These are phyloP conservation scores for Ophioceras dolichostomum DNA, from an alignment of 2,329 filamentous ascomycete species.

Conservation along the genomic window DNA sequence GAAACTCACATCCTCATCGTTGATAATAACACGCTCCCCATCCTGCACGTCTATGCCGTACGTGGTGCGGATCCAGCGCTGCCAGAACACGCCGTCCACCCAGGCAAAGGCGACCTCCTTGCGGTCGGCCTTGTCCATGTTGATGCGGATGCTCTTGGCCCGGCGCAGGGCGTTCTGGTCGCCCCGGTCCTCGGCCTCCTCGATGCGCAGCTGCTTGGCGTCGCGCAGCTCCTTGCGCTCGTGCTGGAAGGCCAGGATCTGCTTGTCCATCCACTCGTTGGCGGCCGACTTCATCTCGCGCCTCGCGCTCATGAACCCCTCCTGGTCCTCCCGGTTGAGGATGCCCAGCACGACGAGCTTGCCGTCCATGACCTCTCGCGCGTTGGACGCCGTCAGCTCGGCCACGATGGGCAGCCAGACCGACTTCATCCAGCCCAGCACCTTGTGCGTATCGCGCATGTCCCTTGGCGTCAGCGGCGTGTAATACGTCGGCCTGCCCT, in stretches of 20 bases:
- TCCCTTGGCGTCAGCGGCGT: slow-evolving; percentile 75
- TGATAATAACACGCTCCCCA: slow-evolving; percentile 88
- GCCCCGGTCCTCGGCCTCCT: slow-evolving; percentile 87
- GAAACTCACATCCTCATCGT: slow-evolving; percentile 88
- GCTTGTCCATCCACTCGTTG: slow-evolving; percentile 96
- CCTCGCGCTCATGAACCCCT: slow-evolving; percentile 66
- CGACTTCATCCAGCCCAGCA: slow-evolving; percentile 87
- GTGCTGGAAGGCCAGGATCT: slow-evolving; percentile 80
- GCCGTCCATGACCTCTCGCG: slow-evolving; percentile 87
- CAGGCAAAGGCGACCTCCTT: slow-evolving; percentile 93
- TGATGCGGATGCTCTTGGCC: slow-evolving; percentile 84
- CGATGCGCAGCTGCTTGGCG: slow-evolving; percentile 87
- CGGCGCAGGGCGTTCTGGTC: slow-evolving; percentile 77
- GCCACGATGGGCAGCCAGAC: slow-evolving; percentile 96
- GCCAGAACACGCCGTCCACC: slow-evolving; percentile 96
- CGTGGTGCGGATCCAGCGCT: slow-evolving; percentile 89
- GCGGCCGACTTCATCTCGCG: slow-evolving; percentile 93
- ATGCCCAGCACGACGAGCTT: slow-evolving; percentile 92
- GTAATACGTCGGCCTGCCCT: slow-evolving; percentile 85
- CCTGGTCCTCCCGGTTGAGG: slow-evolving; percentile 65
- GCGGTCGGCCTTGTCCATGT: slow-evolving; percentile 75
- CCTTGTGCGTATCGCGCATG: slow-evolving; percentile 75
- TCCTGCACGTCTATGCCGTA: slow-evolving; percentile 83
- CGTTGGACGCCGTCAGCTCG: slow-evolving; percentile 82
- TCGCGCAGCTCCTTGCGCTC: slow-evolving; percentile 89